These are phyloP conservation scores for Raffaelea albimanens DNA, from an alignment of 2,329 filamentous ascomycete genomes.

Conservation along the genomic window DNA sequence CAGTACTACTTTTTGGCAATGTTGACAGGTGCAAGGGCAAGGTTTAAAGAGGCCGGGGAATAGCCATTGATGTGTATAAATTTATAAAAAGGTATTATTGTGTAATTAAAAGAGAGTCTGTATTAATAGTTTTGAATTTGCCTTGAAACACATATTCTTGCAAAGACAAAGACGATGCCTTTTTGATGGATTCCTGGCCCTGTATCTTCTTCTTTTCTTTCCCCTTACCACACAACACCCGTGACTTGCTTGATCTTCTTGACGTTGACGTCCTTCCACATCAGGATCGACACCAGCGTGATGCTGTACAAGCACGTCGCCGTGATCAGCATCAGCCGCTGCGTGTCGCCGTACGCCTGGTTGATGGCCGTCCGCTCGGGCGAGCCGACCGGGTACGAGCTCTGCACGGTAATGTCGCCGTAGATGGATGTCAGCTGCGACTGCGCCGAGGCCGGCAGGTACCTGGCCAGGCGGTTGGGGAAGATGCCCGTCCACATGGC, in stretches of 20 bases:
- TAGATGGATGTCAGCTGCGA: slow-evolving; percentile 37
- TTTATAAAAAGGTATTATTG: too few species aligned
- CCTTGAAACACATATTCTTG: too few species aligned
- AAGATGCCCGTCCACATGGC: slow-evolving; percentile 54
- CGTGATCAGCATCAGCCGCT: not conserved
- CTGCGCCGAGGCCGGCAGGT: slow-evolving; percentile 32
- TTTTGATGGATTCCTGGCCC: too few species aligned
- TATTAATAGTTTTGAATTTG: too few species aligned
- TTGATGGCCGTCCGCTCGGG: not conserved
- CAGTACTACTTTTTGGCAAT: slow-evolving; percentile 43
- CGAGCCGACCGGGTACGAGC: slow-evolving; percentile 24
- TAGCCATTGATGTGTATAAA: too few species aligned
- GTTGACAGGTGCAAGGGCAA: slow-evolving; percentile 34
- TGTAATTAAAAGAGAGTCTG: too few species aligned
- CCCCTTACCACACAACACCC: not conserved
- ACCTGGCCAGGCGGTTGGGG: slow-evolving; percentile 35
- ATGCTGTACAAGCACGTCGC: not conserved
- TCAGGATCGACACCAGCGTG: not conserved
- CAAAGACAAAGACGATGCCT: too few species aligned
- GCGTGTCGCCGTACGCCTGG: not conserved
- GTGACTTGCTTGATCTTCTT: not conserved
- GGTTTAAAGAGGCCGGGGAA: too few species aligned
- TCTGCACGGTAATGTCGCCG: slow-evolving; percentile 38
- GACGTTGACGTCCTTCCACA: not conserved
- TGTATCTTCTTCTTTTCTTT: too few species aligned